A percentile compares a stretch with the other conserved stretches of the same genome.
Conservation (phyloP, 305 asterid genomes). For the Rubia balearica region DNA sequence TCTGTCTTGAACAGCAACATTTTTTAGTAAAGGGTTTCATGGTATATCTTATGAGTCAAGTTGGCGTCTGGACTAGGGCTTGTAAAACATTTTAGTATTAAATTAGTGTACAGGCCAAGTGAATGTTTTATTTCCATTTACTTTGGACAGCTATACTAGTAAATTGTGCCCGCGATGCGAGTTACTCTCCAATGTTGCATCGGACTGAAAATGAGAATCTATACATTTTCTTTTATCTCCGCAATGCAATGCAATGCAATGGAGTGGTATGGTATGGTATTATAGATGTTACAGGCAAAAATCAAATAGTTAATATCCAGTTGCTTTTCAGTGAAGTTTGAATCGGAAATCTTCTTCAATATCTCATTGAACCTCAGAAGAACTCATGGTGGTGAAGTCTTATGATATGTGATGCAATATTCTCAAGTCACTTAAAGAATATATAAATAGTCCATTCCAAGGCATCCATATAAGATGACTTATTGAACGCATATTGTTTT, state of each 20-base stretch:
- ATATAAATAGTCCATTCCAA: neutral
- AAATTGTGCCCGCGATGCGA: conserved; percentile 2
- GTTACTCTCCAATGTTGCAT: conserved; percentile 3
- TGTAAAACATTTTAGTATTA: neutral
- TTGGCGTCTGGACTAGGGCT: neutral
- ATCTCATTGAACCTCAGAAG: neutral
- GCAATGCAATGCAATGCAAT: neutral
- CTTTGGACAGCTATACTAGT: neutral
- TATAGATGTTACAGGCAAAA: neutral
- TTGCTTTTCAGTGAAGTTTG: neutral
- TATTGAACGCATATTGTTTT: neutral
- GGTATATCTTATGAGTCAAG: neutral
- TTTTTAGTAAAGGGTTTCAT: neutral
- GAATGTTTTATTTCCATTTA: neutral
- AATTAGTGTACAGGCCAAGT: neutral
- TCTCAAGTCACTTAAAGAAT: neutral
- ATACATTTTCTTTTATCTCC: neutral
- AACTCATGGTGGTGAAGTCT: neutral
- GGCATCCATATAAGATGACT: neutral
- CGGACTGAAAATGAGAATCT: neutral
- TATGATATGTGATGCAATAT: neutral
- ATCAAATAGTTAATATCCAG: neutral
- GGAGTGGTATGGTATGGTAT: neutral
- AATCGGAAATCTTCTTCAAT: neutral
- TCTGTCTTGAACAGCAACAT: neutral